Percentiles rank a stretch among this genome's conserved stretches.
Evolutionary conservation across 192 early-diverging fungal species (phyloP).

Genomic region (Coemansia sp.): DNA sequence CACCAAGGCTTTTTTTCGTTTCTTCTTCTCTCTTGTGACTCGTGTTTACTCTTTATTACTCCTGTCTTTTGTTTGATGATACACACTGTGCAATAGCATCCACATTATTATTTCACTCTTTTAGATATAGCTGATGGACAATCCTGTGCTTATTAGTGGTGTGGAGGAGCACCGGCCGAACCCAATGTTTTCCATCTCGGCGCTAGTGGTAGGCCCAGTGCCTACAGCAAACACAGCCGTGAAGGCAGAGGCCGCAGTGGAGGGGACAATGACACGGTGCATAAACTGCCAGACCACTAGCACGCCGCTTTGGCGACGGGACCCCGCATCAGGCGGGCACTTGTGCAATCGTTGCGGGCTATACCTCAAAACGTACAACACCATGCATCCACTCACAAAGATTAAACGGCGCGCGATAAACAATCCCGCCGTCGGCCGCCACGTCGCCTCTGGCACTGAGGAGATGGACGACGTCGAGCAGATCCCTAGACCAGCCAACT

Average conservation of each 20-base stretch:
- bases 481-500: conserved; percentile 48
- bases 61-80: background rate
- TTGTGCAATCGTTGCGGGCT: conserved; percentile 80
- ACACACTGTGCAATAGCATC: background rate
- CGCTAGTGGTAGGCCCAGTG: conserved; percentile 22
- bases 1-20: background rate
- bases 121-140: conserved; percentile 10
- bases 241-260: background rate
- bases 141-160: too few species aligned
- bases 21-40: conserved; percentile 1
- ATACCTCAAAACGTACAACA: conserved; percentile 56
- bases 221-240: background rate
- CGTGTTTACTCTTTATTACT: background rate
- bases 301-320: conserved; percentile 78
- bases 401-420: conserved; percentile 46
- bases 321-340: conserved; percentile 64
- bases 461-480: conserved; percentile 72
- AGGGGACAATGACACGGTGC: conserved; percentile 41
- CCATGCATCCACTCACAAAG: conserved; percentile 49
- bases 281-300: conserved; percentile 76
- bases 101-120: conserved; percentile 1
- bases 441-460: conserved; percentile 50
- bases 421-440: conserved; percentile 1
- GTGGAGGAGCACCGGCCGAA: conserved; percentile 6
- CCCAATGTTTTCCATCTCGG: conserved; percentile 27